phyloP scores from a whole-genome alignment of 2,329 filamentous ascomycete genomes.

The Clonostachys solani region DNA sequence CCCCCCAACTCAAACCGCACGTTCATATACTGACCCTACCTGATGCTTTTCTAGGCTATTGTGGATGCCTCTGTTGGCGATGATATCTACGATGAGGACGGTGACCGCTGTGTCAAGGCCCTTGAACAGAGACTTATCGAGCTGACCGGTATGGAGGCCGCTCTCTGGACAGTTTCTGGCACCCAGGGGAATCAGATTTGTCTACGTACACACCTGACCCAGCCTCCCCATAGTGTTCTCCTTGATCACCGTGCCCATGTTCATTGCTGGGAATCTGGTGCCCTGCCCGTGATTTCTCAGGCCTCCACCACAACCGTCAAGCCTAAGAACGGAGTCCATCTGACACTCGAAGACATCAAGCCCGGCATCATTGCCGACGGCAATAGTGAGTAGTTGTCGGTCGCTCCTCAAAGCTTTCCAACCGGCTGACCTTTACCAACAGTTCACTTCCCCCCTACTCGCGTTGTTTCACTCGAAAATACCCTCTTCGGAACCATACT shows the following conservation, averaged over 20 bases:
- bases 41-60: conserved; percentile 9
- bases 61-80: conserved; percentile 17
- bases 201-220: conserved; percentile 16
- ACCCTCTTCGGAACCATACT: conserved; percentile 73
- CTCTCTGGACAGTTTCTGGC: conserved; percentile 16
- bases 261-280: conserved; percentile 57
- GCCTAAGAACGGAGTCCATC: conserved; percentile 64
- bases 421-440: conserved; percentile 54
- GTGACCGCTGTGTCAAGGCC: conserved; percentile 15
- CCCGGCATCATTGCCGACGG: conserved; percentile 15
- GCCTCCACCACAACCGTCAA: conserved; percentile 62
- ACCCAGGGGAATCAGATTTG: conserved; percentile 20
- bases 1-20: too few relatives aligned
- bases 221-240: conserved; percentile 17
- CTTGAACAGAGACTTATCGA: conserved; percentile 12
- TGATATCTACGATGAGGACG: conserved; percentile 17
- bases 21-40: too few relatives aligned
- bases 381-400: conserved; percentile 10
- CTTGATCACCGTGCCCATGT: conserved; percentile 71
- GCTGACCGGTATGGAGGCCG: conserved; percentile 17
- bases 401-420: not conserved
- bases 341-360: conserved; percentile 71
- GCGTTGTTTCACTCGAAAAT: conserved; percentile 75
- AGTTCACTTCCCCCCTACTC: conserved; percentile 74
- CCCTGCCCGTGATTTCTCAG: conserved; percentile 63